Base-by-base conservation (phyloP, 2,329 filamentous ascomycete genomes). In the Cytospora schulzeri region DNA sequence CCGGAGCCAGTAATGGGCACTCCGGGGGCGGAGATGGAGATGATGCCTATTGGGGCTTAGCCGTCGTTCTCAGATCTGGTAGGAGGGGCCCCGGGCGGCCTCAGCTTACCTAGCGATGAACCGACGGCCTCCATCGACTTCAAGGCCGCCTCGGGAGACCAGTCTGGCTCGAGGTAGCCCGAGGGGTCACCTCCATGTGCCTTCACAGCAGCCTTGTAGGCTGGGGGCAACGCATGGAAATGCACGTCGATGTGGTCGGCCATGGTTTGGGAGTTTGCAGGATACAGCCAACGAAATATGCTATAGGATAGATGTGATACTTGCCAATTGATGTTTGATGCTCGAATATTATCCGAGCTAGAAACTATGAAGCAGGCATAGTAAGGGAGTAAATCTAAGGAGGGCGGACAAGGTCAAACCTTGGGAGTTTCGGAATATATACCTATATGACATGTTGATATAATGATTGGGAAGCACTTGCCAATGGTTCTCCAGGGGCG, bases 31-130 rank as follows among this genome's bases (percentile, higher is more conserved):
- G 65, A 64, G 28, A 67, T 45, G 9, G 65, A 67, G 12, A 67
- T 24, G n/a, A 67, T 65, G 73, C 65, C 80, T 81, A 67, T 71
- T 15, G 4, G 6, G n/a, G n/a, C 14, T 63, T 33, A 63, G 61
- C 29, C 9, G n/a, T 8, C 11, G 22, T n/a, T 24, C 5, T 7
- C 4, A 22, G 15, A 9, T 50, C 24, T 14, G n/a, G 11, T 1
- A 2, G 35, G 11, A 33, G 17, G 4, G 45, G 11, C 14, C 8
- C 11, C 4, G 12, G 15, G 11, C 22, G 28, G 38, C 12, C 8
- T 55, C 2, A 48, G 28, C 12, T 26, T 60, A 63, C 52, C 63
- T n/a, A 66, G 19, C 4, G 59, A 57, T 60, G 64, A 57, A 19
- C 65, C 65, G 17, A 65, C 58, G 1, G 62, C 62, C 15, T 67